phyloP scores from a whole-genome alignment of 768 basidiomycete genomes.

The Tulasnella sp. region DNA sequence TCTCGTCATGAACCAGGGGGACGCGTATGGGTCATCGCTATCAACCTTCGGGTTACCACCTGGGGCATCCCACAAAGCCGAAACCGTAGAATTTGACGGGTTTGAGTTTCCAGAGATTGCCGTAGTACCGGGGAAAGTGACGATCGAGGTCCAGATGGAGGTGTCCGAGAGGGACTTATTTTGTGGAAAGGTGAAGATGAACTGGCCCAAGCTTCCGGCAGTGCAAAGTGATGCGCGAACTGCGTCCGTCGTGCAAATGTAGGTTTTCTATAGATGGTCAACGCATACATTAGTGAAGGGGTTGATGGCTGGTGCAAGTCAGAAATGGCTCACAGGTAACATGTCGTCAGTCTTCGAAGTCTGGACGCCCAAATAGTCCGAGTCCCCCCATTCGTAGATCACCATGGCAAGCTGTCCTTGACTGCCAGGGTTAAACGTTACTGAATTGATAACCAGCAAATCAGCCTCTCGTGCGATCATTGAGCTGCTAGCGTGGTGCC shows the following conservation, averaged over 20 bases:
- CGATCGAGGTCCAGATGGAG: constrained; percentile 81
- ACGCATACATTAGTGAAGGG: neutral
- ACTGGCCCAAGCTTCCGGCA: constrained; percentile 69
- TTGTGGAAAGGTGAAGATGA: constrained; percentile 74
- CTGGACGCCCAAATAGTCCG: constrained; percentile 70
- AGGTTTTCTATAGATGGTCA: constrained; percentile 65
- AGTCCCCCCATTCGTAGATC: constrained; percentile 93
- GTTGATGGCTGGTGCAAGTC: neutral
- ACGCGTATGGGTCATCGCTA: constrained; percentile 40
- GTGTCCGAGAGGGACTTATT: constrained; percentile 63
- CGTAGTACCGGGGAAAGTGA: constrained; percentile 50
- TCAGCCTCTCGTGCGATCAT: constrained; percentile 13
- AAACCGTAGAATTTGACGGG: constrained; percentile 21
- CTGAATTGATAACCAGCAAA: constrained; percentile 31
- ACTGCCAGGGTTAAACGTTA: constrained; percentile 73
- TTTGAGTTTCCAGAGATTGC: neutral
- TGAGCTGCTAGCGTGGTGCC: constrained; percentile 9
- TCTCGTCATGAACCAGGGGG: constrained; percentile 42
- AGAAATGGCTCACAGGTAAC: constrained; percentile 53
- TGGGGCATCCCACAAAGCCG: constrained; percentile 56
- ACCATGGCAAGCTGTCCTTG: constrained; percentile 89
- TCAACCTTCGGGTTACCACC: constrained; percentile 54
- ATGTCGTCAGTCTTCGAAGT: constrained; percentile 52
- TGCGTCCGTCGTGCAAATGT: constrained; percentile 84
- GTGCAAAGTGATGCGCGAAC: constrained; percentile 68